Conservation (phyloP, 1,139 yeast species). For the Saccharomyces pastorianus region DNA sequence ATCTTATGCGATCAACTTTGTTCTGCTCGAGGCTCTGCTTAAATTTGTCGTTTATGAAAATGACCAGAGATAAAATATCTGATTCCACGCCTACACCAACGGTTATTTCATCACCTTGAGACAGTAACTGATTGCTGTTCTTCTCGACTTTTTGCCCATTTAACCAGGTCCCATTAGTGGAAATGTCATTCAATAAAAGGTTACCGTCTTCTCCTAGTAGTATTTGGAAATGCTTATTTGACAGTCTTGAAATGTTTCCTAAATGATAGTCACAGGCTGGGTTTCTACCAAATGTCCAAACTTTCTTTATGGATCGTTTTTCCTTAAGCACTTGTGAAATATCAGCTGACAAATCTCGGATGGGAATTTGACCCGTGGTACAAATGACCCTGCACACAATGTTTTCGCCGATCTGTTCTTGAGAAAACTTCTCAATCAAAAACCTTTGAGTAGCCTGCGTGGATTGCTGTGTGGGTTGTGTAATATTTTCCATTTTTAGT, state of each 20-base stretch:
- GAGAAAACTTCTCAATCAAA: slow-evolving; percentile 34
- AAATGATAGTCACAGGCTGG: slow-evolving; percentile 53
- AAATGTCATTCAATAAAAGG: slow-evolving; percentile 58
- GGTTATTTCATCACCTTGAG: slow-evolving; percentile 87
- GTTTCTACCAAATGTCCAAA: slow-evolving; percentile 78
- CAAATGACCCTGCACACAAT: slow-evolving; percentile 54
- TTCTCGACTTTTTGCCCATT: slow-evolving; percentile 68
- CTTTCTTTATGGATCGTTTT: slow-evolving; percentile 31
- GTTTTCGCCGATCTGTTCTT: slow-evolving; percentile 36
- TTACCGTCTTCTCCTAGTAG: slow-evolving; percentile 49
- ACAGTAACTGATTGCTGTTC: slow-evolving; percentile 72
- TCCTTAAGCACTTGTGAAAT: slow-evolving; percentile 28
- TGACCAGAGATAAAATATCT: slow-evolving; percentile 70
- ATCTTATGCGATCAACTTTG: neutral
- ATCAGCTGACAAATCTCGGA: slow-evolving; percentile 37
- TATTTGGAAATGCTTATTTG: slow-evolving; percentile 69
- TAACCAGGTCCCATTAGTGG: slow-evolving; percentile 87
- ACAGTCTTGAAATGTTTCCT: slow-evolving; percentile 59
- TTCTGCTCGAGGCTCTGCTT: slow-evolving; percentile 25
- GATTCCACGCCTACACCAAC: slow-evolving; percentile 80
- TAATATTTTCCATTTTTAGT: slow-evolving; percentile 19
- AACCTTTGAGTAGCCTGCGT: slow-evolving; percentile 47
- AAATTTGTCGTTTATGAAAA: slow-evolving; percentile 42
- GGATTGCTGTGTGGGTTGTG: slow-evolving; percentile 57
- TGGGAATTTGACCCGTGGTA: slow-evolving; percentile 52